A percentile compares a stretch with the other conserved stretches of the same genome.
Evolutionary conservation across 2,329 filamentous ascomycete species (phyloP).

Genomic region (Diaporthe citriasiana): DNA sequence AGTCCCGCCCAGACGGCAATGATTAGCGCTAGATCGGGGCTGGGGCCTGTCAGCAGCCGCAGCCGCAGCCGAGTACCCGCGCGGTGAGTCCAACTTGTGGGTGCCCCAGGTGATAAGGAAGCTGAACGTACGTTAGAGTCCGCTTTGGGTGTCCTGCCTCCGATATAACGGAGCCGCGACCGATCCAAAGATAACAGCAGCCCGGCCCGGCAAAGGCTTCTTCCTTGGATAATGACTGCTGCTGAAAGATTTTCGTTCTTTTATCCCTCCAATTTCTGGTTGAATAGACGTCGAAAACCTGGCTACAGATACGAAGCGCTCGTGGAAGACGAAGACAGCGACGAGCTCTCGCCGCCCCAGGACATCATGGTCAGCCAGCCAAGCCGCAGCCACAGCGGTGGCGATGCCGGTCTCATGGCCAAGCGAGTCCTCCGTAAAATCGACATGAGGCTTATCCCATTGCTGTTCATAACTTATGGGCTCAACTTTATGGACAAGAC

Average conservation of each 20-base stretch:
- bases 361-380: constrained; percentile 31
- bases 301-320: constrained; percentile 32
- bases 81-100: background rate
- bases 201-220: constrained; percentile 23
- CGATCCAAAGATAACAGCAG: constrained; percentile 26
- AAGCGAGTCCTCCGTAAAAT: constrained; percentile 67
- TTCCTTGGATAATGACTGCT: constrained; percentile 30
- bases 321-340: background rate
- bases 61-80: background rate
- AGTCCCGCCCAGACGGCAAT: background rate
- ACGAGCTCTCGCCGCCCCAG: constrained; percentile 27
- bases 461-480: constrained; percentile 70
- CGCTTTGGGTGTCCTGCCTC: background rate
- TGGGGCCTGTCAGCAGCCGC: background rate
- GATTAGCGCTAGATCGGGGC: too few species aligned
- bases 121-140: constrained; percentile 27
- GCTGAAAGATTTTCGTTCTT: constrained; percentile 1
- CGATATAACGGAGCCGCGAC: constrained; percentile 21
- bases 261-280: background rate
- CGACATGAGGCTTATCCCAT: constrained; percentile 66
- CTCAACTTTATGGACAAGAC: constrained; percentile 75
- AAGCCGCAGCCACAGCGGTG: background rate
- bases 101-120: background rate
- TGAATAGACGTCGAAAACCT: background rate
- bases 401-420: constrained; percentile 44